A percentile compares a stretch with the other conserved stretches of the same genome.
These are phyloP conservation scores for Spathaspora sp. DNA, from an alignment of 805 yeast species.

Conservation along the genomic window DNA sequence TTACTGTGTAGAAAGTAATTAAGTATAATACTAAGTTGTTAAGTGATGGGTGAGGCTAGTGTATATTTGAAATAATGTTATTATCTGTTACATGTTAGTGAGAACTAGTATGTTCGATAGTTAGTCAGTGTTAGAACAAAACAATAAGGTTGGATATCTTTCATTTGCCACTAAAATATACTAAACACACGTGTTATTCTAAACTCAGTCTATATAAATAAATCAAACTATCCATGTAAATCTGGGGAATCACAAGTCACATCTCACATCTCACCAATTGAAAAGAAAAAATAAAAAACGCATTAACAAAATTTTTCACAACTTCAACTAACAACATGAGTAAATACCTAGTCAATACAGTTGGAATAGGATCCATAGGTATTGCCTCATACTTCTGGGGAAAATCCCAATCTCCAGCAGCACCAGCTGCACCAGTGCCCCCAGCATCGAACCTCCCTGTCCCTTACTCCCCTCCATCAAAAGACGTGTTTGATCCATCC, in stretches of 20 bases:
- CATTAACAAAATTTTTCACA: background rate
- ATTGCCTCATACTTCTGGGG: conserved; percentile 41
- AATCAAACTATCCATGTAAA: background rate
- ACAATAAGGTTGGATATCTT: too few species aligned
- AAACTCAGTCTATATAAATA: too few species aligned
- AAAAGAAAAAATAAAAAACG: background rate
- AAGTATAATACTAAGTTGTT: too few species aligned
- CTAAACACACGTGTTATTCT: too few species aligned
- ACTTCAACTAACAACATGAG: conserved; percentile 18
- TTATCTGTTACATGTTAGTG: too few species aligned
- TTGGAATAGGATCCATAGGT: conserved; percentile 38
- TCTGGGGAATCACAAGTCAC: background rate
- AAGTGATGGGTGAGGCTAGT: too few species aligned
- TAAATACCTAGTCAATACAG: conserved; percentile 19
- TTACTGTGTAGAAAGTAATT: too few species aligned
- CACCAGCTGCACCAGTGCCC: conserved; percentile 9
- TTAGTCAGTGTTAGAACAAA: too few species aligned
- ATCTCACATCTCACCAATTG: background rate
- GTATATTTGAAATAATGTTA: too few species aligned
- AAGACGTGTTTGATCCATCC: conserved; percentile 22
- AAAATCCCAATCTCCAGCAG: conserved; percentile 17
- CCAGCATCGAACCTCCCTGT: conserved; percentile 2
- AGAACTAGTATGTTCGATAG: too few species aligned
- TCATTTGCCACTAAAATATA: too few species aligned
- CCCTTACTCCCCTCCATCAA: background rate